Percentiles rank a stretch among this genome's conserved stretches.
These are phyloP conservation scores for Psilocybe cyanescens DNA, from an alignment of 768 basidiomycete genomes.

Conservation along the genomic window DNA sequence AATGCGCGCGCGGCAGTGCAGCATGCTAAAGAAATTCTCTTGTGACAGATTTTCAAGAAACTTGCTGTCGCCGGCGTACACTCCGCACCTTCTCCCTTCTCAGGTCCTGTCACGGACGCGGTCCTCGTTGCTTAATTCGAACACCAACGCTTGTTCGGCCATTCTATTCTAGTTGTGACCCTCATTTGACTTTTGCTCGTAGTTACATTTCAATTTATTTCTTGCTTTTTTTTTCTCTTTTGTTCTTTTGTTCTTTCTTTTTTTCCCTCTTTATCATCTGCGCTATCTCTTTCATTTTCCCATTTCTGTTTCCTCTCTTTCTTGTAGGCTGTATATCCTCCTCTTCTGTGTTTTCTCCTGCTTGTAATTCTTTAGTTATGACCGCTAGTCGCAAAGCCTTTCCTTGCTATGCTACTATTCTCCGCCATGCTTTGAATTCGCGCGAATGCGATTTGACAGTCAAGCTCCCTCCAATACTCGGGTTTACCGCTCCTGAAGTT, in stretches of 20 bases:
- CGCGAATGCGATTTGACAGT: neutral
- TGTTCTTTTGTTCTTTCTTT: slow-evolving; percentile 5
- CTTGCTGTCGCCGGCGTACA: slow-evolving; percentile 43
- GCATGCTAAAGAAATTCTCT: neutral
- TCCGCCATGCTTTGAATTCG: neutral
- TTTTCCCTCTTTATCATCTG: slow-evolving; percentile 6
- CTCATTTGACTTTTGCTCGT: slow-evolving; percentile 1
- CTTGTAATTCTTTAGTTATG: slow-evolving; percentile 1
- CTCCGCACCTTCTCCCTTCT: slow-evolving; percentile 37
- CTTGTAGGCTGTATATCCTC: slow-evolving; percentile 1
- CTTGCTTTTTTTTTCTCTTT: neutral
- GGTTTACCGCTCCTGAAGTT: neutral
- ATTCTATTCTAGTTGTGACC: slow-evolving; percentile 5
- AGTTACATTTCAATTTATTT: neutral
- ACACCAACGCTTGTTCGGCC: neutral
- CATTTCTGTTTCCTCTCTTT: slow-evolving; percentile 1
- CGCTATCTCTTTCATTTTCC: slow-evolving; percentile 12
- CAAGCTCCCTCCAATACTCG: neutral
- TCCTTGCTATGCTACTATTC: neutral
- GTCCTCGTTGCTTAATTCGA: slow-evolving; percentile 26
- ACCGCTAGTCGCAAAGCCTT: neutral
- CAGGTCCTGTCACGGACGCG: slow-evolving; percentile 36
- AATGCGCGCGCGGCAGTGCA: neutral
- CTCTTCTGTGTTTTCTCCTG: slow-evolving; percentile 8
- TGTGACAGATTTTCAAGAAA: slow-evolving; percentile 50